Base-by-base conservation (phyloP, 1,284 basidiomycete species). In the Cryptococcus neoformans region DNA sequence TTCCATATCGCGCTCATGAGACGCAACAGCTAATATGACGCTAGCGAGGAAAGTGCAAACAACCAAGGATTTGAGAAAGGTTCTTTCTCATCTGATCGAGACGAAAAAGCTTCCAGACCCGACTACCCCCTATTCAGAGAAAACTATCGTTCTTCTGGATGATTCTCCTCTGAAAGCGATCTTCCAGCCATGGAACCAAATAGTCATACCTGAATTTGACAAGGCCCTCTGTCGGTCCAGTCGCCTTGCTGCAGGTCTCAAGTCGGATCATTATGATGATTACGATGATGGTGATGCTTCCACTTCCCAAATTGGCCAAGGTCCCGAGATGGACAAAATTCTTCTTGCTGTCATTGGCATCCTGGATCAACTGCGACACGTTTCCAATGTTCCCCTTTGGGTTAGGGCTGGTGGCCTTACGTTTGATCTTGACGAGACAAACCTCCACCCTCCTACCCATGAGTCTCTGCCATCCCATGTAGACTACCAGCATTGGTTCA, bases 161-260 rank as follows among this genome's bases (percentile, higher is more conserved):
- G 76, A 78, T 53, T 75, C 74, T 9, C 73, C 74, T 0, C 57
- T 73, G 38, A 78, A 78, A 65, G 73, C 69, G 2, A 62, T 75
- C 6, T 62, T 66, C 49, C 75, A 78, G 54, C 76, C 76, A 2
- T 78, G 73, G 72, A 73, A 70, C 44, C 74, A 78, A 58, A 58
- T 78, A 37, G 64, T 74, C 5, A 70, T 78, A 12, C 69, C 76
- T 34, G 72, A 75, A 52, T 78, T 62, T 49, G 73, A 70, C 41
- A 60, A 61, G 54, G 48, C 53, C 9, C 69, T 65, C 44, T 57
- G 66, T 48, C 44, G 42, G 1, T 55, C 48, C 3, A 58, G 61
- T 14, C 48, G 54, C 21, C 44, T 54, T 2, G 60, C 56, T 6
- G 53, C 48, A 0, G 34, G 47, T 3, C 41, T 48, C 10, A 28